Evolutionary conservation across 768 basidiomycete genomes (phyloP), one percentile per base, ranked within the genome.

Genomic region (Termitomyces sp.): DNA sequence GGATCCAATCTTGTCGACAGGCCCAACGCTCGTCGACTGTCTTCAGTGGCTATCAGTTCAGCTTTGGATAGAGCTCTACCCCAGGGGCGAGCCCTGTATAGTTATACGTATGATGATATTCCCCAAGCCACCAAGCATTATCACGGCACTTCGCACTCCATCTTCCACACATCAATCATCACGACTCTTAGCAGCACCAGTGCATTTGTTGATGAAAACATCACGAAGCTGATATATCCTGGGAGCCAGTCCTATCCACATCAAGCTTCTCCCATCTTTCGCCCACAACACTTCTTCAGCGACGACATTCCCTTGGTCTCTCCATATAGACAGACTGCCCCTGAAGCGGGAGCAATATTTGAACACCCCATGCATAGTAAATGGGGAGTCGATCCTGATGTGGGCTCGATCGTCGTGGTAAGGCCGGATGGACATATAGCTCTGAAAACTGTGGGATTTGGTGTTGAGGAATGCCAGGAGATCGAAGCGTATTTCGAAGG

Each of bases 301-400:
- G 61, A 65, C 24, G 64, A 65, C 40, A 62, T 65, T 24, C 61
- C 64, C 28, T 16, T 63, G 4, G 56, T 65, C n/a, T 65, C 64
- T 24, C 61, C 64, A 22, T 65, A 63, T 35, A 59, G 64, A 32
- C 51, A 65, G 33, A 65, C 52, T 20, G 64, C 64, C 2, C 64
- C 64, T 0, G 64, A 63, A 36, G 64, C 64, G 8, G 64, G 61
- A 3, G 48, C 59, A 9, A 63, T 65, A 33, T 60, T 65, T n/a
- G 61, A 65, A 40, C 61, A 63, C 44, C 64, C 64, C 4, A 57
- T 65, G 61, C 64, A 65, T 20, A 58, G n/a, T 33, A 65, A 65
- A 58, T 65, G 59, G 64, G 64, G 61, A 35, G 61, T 65, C 0
- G 61, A 65, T 42, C 55, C 61, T 2, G 40, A 53, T 1, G 58